Evolutionary conservation across 352 stramenopile species (phyloP).

Genomic region (Globisporangium nagaii): DNA sequence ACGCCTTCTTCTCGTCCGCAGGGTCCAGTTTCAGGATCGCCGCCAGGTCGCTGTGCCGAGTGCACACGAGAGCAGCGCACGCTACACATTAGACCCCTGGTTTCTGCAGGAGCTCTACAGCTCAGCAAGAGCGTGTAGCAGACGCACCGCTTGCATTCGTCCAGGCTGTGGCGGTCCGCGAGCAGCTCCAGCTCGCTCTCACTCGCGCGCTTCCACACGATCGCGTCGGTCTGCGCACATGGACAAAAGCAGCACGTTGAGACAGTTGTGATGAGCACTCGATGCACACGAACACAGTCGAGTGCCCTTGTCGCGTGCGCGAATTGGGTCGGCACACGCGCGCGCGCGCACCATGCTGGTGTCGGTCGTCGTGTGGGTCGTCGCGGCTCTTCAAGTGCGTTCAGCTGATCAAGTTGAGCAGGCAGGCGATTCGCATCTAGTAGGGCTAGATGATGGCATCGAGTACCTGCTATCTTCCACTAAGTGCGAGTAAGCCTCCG

Average conservation of each 20-base stretch:
- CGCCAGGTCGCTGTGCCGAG: slow-evolving; percentile 26
- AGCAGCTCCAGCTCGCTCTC: slow-evolving; percentile 34
- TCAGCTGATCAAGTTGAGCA: too few relatives aligned
- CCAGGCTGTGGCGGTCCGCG: slow-evolving; percentile 30
- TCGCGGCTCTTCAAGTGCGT: neutral
- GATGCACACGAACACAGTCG: slow-evolving; percentile 5
- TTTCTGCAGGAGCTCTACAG: too few relatives aligned
- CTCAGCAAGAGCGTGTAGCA: too few relatives aligned
- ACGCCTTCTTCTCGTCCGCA: slow-evolving; percentile 28
- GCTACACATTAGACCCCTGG: too few relatives aligned
- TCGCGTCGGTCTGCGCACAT: slow-evolving; percentile 31
- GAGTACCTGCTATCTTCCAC: too few relatives aligned
- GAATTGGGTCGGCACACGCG: neutral
- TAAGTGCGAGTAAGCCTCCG: too few relatives aligned
- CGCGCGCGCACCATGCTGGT: neutral
- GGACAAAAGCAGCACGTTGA: too few relatives aligned
- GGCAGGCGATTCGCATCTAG: too few relatives aligned
- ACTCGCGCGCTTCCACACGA: slow-evolving; percentile 53
- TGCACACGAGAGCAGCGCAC: neutral
- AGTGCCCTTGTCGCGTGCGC: neutral
- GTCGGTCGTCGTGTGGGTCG: too few relatives aligned
- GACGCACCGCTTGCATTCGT: slow-evolving; percentile 52
- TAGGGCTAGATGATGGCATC: too few relatives aligned
- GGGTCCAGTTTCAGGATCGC: slow-evolving; percentile 46
- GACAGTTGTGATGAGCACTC: too few relatives aligned